phyloP scores from a whole-genome alignment of 345 rosid species.

The Acer yangbiense region DNA sequence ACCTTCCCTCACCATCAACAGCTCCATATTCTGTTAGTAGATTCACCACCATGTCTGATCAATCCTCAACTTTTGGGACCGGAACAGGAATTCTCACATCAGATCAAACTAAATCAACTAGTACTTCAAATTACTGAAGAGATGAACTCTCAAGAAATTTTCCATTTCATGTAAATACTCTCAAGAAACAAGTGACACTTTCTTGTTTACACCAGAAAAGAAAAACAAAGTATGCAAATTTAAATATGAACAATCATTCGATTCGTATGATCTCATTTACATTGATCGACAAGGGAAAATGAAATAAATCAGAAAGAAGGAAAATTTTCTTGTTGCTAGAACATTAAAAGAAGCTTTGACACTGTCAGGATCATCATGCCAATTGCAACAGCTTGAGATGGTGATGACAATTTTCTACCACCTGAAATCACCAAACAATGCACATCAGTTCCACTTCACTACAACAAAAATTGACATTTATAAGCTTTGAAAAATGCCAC shows the following conservation, averaged over 20 bases:
- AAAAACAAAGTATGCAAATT: too few relatives aligned
- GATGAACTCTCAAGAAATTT: too few relatives aligned
- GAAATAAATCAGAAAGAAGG: neutral
- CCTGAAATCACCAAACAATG: constrained; percentile 21
- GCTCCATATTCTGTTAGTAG: constrained; percentile 32
- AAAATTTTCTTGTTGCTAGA: neutral
- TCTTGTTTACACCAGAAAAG: too few relatives aligned
- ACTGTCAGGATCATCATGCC: constrained; percentile 19
- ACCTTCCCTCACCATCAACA: constrained; percentile 38
- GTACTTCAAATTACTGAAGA: constrained; percentile 14
- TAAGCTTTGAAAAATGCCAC: too few relatives aligned
- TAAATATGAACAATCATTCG: constrained; percentile 11
- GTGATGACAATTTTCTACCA: constrained; percentile 18
- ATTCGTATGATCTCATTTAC: neutral
- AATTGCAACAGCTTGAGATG: constrained; percentile 11
- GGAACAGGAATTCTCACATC: constrained; percentile 25
- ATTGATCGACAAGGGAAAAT: neutral
- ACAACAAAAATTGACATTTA: too few relatives aligned
- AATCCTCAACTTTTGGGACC: constrained; percentile 19
- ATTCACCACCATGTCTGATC: constrained; percentile 28
- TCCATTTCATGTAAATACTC: too few relatives aligned
- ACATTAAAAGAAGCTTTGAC: constrained; percentile 11
- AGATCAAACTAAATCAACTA: constrained; percentile 31
- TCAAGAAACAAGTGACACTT: too few relatives aligned
- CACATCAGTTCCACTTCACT: too few relatives aligned